Conservation (phyloP, 768 basidiomycete species). For the Podaxis pistillaris region DNA sequence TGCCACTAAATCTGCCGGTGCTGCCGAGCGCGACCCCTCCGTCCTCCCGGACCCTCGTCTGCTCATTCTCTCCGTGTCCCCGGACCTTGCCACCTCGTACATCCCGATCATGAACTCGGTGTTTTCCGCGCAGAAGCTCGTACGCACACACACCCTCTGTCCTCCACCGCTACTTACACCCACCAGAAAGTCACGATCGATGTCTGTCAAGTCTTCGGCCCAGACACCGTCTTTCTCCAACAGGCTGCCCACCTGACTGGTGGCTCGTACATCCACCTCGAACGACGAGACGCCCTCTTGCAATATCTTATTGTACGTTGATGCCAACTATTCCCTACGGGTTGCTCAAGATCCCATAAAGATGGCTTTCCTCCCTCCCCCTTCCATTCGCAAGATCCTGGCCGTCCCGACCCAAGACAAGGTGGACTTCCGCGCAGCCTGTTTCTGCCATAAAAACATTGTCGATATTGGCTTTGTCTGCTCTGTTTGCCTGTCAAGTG, state of each 20-base stretch:
- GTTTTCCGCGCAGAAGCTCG: constrained; percentile 97
- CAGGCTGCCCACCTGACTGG: constrained; percentile 96
- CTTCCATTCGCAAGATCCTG: constrained; percentile 69
- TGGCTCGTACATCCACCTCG: constrained; percentile 87
- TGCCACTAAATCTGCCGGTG: constrained; percentile 24
- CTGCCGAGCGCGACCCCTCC: constrained; percentile 29
- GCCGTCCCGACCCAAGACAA: constrained; percentile 91
- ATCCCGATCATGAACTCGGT: constrained; percentile 99
- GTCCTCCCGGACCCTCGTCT: constrained; percentile 38
- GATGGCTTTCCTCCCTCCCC: constrained; percentile 73
- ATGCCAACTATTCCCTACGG: constrained; percentile 7
- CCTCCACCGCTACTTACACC: constrained; percentile 13
- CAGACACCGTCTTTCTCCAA: constrained; percentile 93
- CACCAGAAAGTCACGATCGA: constrained; percentile 93
- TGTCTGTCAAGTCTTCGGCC: constrained; percentile 87
- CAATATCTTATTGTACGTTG: constrained; percentile 76
- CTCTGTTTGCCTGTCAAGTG: constrained; percentile 97
- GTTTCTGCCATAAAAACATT: constrained; percentile 98
- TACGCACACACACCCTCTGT: constrained; percentile 33
- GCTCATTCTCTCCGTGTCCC: constrained; percentile 86
- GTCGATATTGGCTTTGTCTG: constrained; percentile 97
- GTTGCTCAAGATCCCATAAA: constrained; percentile 30
- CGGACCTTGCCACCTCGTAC: constrained; percentile 86
- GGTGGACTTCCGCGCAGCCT: constrained; percentile 96
- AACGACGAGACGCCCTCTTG: constrained; percentile 80